Conservation (phyloP, 768 basidiomycete species). For the Mycena olivaceomarginata region DNA sequence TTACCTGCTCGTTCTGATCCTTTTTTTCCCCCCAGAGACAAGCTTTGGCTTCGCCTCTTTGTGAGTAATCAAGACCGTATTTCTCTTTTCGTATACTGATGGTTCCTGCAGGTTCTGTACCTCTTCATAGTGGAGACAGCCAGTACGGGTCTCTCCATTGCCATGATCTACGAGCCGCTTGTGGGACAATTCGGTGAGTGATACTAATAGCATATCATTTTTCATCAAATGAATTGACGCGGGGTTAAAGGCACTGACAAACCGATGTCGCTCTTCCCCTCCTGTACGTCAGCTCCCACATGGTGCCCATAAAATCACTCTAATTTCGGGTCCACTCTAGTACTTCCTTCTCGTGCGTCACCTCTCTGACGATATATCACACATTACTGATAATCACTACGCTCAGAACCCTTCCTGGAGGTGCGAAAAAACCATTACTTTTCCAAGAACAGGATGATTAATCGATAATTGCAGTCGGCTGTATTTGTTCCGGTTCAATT, state of each 20-base stretch:
- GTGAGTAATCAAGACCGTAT: not conserved
- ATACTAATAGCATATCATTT: no score
- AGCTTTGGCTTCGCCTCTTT: constrained; percentile 2
- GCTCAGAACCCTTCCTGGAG: not conserved
- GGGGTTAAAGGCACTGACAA: not conserved
- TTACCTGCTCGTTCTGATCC: not conserved
- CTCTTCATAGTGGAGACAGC: not conserved
- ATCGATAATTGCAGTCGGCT: not conserved
- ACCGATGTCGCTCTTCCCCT: not conserved
- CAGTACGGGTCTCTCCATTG: not conserved
- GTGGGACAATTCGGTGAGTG: not conserved
- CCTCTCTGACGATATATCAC: not conserved
- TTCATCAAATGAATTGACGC: not conserved
- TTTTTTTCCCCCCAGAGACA: not conserved
- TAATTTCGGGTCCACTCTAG: not conserved
- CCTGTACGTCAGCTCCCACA: not conserved
- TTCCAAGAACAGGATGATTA: not conserved
- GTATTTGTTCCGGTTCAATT: constrained; percentile 4
- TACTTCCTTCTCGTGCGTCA: not conserved
- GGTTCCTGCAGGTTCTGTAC: not conserved
- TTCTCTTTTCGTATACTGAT: not conserved
- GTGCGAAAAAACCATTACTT: not conserved
- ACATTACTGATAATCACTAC: not conserved
- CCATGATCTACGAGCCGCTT: not conserved
- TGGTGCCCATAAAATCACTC: not conserved